Conservation (phyloP, 2,329 filamentous ascomycete genomes). For the Magnaporthiopsis rhizophila region DNA sequence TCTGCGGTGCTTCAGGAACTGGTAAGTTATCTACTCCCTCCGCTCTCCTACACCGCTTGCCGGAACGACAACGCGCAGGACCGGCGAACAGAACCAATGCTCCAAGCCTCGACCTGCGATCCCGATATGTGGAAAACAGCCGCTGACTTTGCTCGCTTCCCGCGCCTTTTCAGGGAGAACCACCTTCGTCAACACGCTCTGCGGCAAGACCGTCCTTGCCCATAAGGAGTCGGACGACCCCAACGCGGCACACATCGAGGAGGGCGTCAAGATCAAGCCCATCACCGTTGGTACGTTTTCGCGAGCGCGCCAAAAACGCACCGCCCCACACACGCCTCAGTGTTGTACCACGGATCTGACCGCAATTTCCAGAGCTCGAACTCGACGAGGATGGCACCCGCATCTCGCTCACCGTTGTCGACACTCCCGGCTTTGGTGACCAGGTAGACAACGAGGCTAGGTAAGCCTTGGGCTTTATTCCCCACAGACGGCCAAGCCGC, state of each 20-base stretch:
- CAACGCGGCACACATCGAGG: conserved; percentile 80
- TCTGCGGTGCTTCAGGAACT: conserved; percentile 97
- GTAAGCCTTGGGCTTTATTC: conserved; percentile 36
- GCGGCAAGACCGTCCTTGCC: conserved; percentile 82
- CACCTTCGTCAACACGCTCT: conserved; percentile 99
- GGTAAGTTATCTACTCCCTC: conserved; percentile 49
- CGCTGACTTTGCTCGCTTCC: neutral
- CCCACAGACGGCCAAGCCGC: neutral
- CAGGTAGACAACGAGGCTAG: conserved; percentile 99
- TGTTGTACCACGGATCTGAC: neutral
- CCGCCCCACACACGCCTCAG: conserved; percentile 10
- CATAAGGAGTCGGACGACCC: conserved; percentile 93
- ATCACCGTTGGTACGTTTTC: conserved; percentile 79
- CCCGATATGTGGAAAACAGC: neutral
- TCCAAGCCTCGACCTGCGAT: neutral
- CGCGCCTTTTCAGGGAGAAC: conserved; percentile 62
- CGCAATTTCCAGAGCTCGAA: conserved; percentile 63
- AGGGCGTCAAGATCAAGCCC: conserved; percentile 97
- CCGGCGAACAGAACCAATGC: neutral
- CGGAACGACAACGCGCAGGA: neutral
- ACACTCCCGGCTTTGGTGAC: conserved; percentile 96
- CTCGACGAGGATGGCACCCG: conserved; percentile 97
- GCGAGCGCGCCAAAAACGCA: conserved; percentile 14
- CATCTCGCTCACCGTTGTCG: conserved; percentile 96
- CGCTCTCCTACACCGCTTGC: neutral